Evolutionary conservation across 345 rosid species (phyloP).

Genomic region (Populus deltoides): DNA sequence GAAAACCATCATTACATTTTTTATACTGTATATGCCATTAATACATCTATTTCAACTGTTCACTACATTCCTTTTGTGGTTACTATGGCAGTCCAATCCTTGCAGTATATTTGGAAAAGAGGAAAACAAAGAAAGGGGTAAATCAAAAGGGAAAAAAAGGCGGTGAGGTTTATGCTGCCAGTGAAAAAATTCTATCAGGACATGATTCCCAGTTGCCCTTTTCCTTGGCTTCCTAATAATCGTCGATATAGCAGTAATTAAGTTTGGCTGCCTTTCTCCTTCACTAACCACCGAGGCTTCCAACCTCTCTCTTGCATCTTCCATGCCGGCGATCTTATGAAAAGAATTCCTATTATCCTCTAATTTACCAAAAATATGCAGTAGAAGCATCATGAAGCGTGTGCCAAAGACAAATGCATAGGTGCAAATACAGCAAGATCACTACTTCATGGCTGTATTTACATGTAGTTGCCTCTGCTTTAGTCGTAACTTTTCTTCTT

Average conservation of each 20-base stretch:
- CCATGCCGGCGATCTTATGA: conserved; percentile 51
- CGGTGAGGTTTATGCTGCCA: background rate
- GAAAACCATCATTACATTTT: too few species aligned
- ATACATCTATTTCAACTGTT: too few species aligned
- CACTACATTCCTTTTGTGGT: too few species aligned
- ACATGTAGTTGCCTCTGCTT: conserved; percentile 97
- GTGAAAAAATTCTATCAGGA: conserved; percentile 55
- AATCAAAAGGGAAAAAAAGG: too few species aligned
- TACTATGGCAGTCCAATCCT: too few species aligned
- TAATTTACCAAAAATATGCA: too few species aligned
- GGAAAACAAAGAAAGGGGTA: too few species aligned
- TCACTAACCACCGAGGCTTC: conserved; percentile 88
- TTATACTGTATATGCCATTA: too few species aligned
- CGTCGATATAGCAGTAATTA: conserved; percentile 56
- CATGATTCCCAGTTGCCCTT: conserved; percentile 64
- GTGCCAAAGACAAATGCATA: too few species aligned
- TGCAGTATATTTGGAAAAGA: too few species aligned
- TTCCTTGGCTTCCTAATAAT: conserved; percentile 90
- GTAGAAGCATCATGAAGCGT: too few species aligned
- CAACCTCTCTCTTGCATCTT: conserved; percentile 98
- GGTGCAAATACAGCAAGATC: background rate
- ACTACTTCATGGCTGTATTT: background rate
- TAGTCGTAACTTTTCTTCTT: conserved; percentile 83
- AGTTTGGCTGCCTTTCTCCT: conserved; percentile 55
- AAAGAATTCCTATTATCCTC: too few species aligned